phyloP scores from a whole-genome alignment of 1,284 basidiomycete genomes.

The Cystobasidium sp. region DNA sequence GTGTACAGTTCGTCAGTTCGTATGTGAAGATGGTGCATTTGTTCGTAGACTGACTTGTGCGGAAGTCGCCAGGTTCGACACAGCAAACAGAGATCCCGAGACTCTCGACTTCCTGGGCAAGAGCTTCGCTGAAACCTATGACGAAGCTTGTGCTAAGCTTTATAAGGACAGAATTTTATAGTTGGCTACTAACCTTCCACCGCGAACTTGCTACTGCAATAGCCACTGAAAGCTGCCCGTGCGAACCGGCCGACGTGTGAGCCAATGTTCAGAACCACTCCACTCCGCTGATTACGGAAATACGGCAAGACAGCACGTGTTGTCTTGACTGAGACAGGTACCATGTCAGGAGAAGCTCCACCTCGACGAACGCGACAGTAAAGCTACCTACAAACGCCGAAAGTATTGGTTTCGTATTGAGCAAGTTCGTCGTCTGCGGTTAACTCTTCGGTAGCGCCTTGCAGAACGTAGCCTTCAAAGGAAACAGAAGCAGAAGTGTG shows the following conservation, averaged over 20 bases:
- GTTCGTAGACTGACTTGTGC: constrained; percentile 17
- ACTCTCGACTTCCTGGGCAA: constrained; percentile 14
- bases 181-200: constrained; percentile 14
- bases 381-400: constrained; percentile 14
- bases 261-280: constrained; percentile 25
- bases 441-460: constrained; percentile 29
- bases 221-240: constrained; percentile 11
- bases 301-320: constrained; percentile 23
- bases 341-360: neutral
- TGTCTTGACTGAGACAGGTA: constrained; percentile 1
- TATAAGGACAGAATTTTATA: too few relatives aligned
- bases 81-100: constrained; percentile 28
- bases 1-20: neutral
- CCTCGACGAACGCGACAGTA: neutral
- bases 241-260: constrained; percentile 27
- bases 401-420: constrained; percentile 32
- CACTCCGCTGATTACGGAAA: constrained; percentile 16
- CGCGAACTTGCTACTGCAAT: constrained; percentile 36
- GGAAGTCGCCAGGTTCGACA: constrained; percentile 32
- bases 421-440: constrained; percentile 25
- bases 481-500: neutral
- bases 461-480: constrained; percentile 25
- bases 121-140: constrained; percentile 24
- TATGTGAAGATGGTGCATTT: neutral
- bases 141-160: neutral